Base-by-base conservation (phyloP, 441 rosid genomes). In the Isatis lusitanica region DNA sequence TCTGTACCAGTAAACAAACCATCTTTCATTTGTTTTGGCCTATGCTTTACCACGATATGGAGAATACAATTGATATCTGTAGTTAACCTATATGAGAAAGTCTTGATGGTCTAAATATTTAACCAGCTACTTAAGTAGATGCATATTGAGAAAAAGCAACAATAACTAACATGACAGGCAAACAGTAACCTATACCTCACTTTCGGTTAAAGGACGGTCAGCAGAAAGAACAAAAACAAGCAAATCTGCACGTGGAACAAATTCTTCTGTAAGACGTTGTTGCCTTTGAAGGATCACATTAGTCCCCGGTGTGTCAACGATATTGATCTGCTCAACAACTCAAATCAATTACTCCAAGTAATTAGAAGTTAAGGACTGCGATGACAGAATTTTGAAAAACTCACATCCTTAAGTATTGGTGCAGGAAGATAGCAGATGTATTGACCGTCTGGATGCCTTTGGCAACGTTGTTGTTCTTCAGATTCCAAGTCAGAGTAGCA, bases 251-350 rank as follows among this genome's bases (percentile, higher is more conserved):
- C 88, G 93, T 73, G 97, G 98, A 57, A 92, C 90, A 80, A 92
- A 92, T 78, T 95, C 99, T 85, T 95, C 98, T 4, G 98, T 91
- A 15, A 92, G 89, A 61, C 92, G 88, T 52, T 95, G 99, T 75
- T 95, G 98, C 81, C 99, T 86, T 80, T 91, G 96, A 65, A 95
- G 96, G 82, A 95, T 92, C 74, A 91, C 99, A 84, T 95, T 95
- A 62, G 97, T 95, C 64, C 97, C 96, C 15, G 98, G 98, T 26
- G 99, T 92, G 79, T 95, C 97, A 66, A 92, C 97, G 56, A 95
- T 90, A 67, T 76, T 86, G 82, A 95, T 90, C 99, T 95, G 95
- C 73, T 78, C 75, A 71, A 44, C 58, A 38, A 39, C 56, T 18
- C 57, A 61, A 73, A 68, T 77, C 68, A 72, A 53, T 78, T 46